Evolutionary conservation across 148 eudicot species (phyloP), one percentile per base, ranked within the genome.

Genomic region (Agrostemma githago): DNA sequence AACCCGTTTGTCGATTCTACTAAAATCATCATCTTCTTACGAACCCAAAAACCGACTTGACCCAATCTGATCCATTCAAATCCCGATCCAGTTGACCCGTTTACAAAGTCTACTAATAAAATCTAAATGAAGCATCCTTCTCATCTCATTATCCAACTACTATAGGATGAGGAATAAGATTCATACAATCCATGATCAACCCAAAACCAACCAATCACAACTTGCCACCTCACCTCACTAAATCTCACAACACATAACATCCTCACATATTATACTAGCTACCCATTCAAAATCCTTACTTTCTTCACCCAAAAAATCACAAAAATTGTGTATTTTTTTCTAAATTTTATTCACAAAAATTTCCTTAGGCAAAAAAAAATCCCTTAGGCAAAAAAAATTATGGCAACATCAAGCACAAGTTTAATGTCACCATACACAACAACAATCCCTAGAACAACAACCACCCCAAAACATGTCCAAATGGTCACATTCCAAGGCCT

Each of bases 401-500:
- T 74, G 17, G 48, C 78, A 34, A n/a, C 69, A 1, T 17, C 66
- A 37, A 70, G 79, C 79, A 70, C 74, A 43, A 70, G 62, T 6
- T 12, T 76, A 61, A 20, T 76, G 5, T 42, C 77, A 4, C 71
- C 77, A 17, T 61, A 72, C 78, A 59, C 74, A 72, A 6, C 78
- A 75, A 62, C 78, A 40, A 42, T 61, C 19, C 46, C 72, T 56
- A 61, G 53, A 54, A 20, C 42, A 61, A 53, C 17, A 8, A 6
- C 61, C 4, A 17, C 4, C 5, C 1, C 34, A 26, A 37, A 59
- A 42, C 46, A 37, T 44, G 38, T n/a, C 48, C 62, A 76, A 19
- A 51, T 76, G 51, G 2, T 34, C 69, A 53, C 20, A 2, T 76
- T 76, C 20, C 39, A 72, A 12, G 79, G 79, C 1, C 79, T 76